Evolutionary conservation across 306 rosid species (phyloP).

Genomic region (Hylodesmum podocarpum): DNA sequence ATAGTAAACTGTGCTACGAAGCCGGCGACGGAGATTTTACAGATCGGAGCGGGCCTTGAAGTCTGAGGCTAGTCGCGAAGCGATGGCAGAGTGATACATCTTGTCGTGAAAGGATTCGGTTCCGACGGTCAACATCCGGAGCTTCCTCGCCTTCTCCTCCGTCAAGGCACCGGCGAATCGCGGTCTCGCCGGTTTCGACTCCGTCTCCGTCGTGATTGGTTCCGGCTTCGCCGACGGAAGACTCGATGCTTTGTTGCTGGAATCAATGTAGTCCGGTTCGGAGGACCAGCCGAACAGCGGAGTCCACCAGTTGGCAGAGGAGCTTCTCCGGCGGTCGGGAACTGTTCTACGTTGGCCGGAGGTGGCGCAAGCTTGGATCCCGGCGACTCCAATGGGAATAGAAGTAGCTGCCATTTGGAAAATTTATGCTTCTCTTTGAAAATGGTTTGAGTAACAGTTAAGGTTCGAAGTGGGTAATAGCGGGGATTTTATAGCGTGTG

Average conservation of each 20-base stretch:
- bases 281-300: slow-evolving; percentile 82
- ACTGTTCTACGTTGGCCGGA: slow-evolving; percentile 41
- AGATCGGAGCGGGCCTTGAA: slow-evolving; percentile 53
- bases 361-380: slow-evolving; percentile 48
- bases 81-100: slow-evolving; percentile 97
- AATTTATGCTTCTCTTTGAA: neutral
- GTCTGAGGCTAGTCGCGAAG: slow-evolving; percentile 85
- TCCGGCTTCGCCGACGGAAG: neutral
- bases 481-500: slow-evolving; percentile 29
- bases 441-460: slow-evolving; percentile 10
- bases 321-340: slow-evolving; percentile 33
- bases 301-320: slow-evolving; percentile 73
- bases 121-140: slow-evolving; percentile 64
- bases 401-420: slow-evolving; percentile 57
- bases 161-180: slow-evolving; percentile 76
- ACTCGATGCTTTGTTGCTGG: slow-evolving; percentile 24
- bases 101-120: slow-evolving; percentile 71
- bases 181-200: slow-evolving; percentile 29
- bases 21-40: slow-evolving; percentile 26
- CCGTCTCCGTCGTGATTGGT: slow-evolving; percentile 6
- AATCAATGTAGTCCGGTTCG: slow-evolving; percentile 82
- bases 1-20: neutral
- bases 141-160: slow-evolving; percentile 83
- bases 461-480: neutral
- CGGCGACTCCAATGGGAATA: slow-evolving; percentile 31